phyloP scores from a whole-genome alignment of 495 filamentous ascomycete genomes.

The Penicilliopsis zonata region DNA sequence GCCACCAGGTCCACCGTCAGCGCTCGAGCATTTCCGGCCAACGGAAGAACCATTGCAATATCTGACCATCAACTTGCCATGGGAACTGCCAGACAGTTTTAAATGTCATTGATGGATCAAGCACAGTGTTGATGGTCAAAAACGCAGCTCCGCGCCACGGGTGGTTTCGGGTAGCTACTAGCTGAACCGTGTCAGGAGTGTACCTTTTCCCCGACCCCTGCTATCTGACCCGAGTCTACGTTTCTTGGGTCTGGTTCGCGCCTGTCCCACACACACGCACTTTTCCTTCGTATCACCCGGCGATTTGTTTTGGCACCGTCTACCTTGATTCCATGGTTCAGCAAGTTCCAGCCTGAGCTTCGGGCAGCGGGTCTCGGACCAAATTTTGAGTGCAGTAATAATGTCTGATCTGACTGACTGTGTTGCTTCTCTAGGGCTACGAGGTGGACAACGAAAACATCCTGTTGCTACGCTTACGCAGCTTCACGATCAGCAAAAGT shows the following conservation, averaged over 20 bases:
- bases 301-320: conserved; percentile 25
- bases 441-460: conserved; percentile 61
- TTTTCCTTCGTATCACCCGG: too few species aligned
- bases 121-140: background rate
- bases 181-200: conserved; percentile 9
- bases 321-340: conserved; percentile 35
- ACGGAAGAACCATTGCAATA: too few species aligned
- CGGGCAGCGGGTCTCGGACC: conserved; percentile 4
- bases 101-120: too few species aligned
- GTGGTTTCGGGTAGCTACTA: background rate
- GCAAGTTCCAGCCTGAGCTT: background rate
- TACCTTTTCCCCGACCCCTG: conserved; percentile 4
- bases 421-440: conserved; percentile 48
- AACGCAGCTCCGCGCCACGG: conserved; percentile 14
- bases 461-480: conserved; percentile 61
- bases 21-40: too few species aligned
- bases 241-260: conserved; percentile 10
- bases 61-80: too few species aligned
- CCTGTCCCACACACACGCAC: conserved; percentile 14
- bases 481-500: conserved; percentile 57
- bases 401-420: conserved; percentile 8
- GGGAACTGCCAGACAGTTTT: too few species aligned
- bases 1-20: too few species aligned
- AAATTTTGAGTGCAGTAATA: conserved; percentile 10
- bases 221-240: conserved; percentile 1